Percentiles rank a stretch among this genome's conserved stretches.
phyloP scores from a whole-genome alignment of 225 moss, liverwort and hornwort species.

The Anthoceros angustus region DNA sequence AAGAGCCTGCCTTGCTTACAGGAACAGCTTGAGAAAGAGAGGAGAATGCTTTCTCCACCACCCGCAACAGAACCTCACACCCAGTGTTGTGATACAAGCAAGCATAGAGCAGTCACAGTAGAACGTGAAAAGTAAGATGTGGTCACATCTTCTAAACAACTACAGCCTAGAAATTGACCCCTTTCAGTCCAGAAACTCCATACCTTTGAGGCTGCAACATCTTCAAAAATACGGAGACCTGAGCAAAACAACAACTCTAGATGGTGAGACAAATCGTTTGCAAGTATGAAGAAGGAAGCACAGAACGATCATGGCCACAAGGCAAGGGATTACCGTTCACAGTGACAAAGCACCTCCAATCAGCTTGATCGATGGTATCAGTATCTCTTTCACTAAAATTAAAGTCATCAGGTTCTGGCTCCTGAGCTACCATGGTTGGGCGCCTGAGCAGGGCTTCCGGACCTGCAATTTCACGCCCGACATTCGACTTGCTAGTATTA shows the following conservation, averaged over 20 bases:
- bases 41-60: too few relatives aligned
- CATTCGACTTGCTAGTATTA: background rate
- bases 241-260: constrained; percentile 7
- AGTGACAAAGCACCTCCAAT: constrained; percentile 55
- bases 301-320: background rate
- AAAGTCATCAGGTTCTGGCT: constrained; percentile 38
- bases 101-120: too few relatives aligned
- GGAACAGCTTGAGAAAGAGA: too few relatives aligned
- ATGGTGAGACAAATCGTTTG: constrained; percentile 5
- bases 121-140: too few relatives aligned
- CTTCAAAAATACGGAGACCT: constrained; percentile 75
- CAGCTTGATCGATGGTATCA: constrained; percentile 50
- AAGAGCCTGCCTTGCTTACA: too few relatives aligned
- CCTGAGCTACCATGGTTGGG: constrained; percentile 28
- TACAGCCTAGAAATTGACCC: too few relatives aligned
- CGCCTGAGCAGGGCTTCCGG: constrained; percentile 43
- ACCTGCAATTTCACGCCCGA: constrained; percentile 19
- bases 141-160: too few relatives aligned
- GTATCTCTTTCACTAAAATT: constrained; percentile 34
- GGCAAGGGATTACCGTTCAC: constrained; percentile 28
- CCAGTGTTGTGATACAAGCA: too few relatives aligned
- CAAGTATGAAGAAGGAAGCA: background rate
- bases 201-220: constrained; percentile 54
- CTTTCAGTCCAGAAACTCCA: background rate
- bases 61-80: too few relatives aligned